These are phyloP conservation scores for Thalassiosira exigua DNA, from an alignment of 352 stramenopile genomes.

Conservation along the genomic window DNA sequence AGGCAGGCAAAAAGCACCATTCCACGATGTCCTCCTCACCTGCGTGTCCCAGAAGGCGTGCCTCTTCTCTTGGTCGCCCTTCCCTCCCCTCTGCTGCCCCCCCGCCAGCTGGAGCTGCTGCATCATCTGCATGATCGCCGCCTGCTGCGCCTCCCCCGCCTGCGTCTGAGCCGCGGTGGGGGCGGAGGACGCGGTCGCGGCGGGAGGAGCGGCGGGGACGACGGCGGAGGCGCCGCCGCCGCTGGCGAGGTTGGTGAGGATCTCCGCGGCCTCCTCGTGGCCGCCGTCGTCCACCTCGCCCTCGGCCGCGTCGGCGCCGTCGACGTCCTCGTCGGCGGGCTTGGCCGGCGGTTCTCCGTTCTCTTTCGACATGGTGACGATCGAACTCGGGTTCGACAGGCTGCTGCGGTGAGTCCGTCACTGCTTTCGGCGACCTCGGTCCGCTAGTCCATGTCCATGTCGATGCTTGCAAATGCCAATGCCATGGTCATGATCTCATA, in stretches of 20 bases:
- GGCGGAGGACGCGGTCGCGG: not conserved
- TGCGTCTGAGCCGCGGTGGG: not conserved
- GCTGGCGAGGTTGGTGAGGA: constrained; percentile 31
- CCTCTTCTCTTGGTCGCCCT: constrained; percentile 28
- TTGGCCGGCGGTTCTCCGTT: constrained; percentile 9
- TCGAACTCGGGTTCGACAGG: constrained; percentile 42
- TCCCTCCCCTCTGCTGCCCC: not conserved
- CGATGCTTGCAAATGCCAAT: too few species aligned
- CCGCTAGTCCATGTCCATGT: too few species aligned
- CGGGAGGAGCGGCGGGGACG: constrained; percentile 1
- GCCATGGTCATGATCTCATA: too few species aligned
- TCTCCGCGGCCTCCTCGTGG: constrained; percentile 40
- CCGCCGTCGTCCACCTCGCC: not conserved
- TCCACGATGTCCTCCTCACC: constrained; percentile 42
- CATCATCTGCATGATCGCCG: constrained; percentile 30
- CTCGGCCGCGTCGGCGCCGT: not conserved
- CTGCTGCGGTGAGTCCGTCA: too few species aligned
- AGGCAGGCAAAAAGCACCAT: constrained; percentile 1
- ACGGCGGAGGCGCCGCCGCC: not conserved
- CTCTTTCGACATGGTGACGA: constrained; percentile 12
- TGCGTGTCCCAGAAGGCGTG: constrained; percentile 85
- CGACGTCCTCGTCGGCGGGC: constrained; percentile 3
- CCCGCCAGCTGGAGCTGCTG: constrained; percentile 24
- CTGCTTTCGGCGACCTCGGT: too few species aligned
- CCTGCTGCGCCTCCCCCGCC: constrained; percentile 18